Evolutionary conservation across 352 stramenopile species (phyloP), one percentile per base, ranked within the genome.

Genomic region (Halophytophthora polymorphica): DNA sequence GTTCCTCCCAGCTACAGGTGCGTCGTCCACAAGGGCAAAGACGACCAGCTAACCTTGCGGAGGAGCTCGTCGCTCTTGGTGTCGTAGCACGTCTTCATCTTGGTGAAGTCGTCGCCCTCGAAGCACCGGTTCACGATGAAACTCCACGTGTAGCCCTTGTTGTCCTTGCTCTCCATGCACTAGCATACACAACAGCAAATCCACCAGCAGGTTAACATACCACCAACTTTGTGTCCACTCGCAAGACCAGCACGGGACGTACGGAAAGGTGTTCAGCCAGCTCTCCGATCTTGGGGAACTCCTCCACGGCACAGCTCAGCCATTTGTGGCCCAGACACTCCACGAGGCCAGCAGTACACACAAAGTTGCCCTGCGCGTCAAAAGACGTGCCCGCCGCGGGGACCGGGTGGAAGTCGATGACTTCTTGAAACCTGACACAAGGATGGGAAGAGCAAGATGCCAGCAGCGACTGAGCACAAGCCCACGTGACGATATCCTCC

Each of bases 241-340:
- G 13, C 11, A 38, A 19, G 28, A 13, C 40, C 14, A 23, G 19
- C 13, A n/a, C n/a, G 44, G 4, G 28, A 75, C 70, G 43, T 41
- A 88, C 79, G 54, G 75, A 77, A 25, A 93, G 54, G 43, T 73
- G 55, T 34, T 87, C 73, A 14, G 88, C 78, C 40, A 83, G 50
- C 33, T 87, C 71, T 17, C 71, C 68, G 2, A 93, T 45, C 56
- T 87, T 58, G 2, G 73, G 67, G 41, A 84, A 88, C 29, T 89
- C 68, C 5, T 85, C 71, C 19, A 89, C 73, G 4, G 67, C 77
- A 45, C 83, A 93, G 54, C 78, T 88, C 36, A 93, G 68, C 74
- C 78, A 93, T 43, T 80, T 80, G 59, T 93, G 83, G 10, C 78
- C 83, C 37, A 77, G 56, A 50, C 83, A 93, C 52, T 93, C 83